Evolutionary conservation across 1,139 yeast genomes (phyloP).

Genomic region (Sugiyamaella xylanicola): DNA sequence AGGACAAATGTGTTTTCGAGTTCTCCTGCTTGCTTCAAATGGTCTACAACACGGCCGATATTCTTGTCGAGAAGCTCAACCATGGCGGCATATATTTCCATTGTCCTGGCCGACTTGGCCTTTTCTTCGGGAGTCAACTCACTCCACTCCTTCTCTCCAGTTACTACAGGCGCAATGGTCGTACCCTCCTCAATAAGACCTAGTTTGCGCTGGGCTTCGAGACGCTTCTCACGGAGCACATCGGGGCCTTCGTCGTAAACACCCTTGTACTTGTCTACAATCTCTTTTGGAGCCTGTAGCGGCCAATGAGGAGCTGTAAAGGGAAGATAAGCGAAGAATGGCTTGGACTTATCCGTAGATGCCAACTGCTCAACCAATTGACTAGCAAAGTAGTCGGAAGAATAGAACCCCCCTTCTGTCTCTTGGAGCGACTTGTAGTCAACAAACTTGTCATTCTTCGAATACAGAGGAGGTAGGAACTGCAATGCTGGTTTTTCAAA

Average conservation of each 20-base stretch:
- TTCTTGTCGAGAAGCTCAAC: conserved; percentile 55
- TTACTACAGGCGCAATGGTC: conserved; percentile 50
- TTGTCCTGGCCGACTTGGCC: conserved; percentile 47
- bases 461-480: conserved; percentile 40
- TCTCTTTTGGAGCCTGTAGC: conserved; percentile 54
- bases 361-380: conserved; percentile 47
- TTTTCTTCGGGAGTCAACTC: conserved; percentile 46
- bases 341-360: conserved; percentile 39
- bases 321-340: conserved; percentile 56
- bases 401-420: conserved; percentile 45
- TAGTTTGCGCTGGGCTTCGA: conserved; percentile 46
- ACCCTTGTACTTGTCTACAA: conserved; percentile 53
- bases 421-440: conserved; percentile 27
- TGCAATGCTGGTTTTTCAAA: conserved; percentile 32
- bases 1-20: conserved; percentile 56
- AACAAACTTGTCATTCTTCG: conserved; percentile 43
- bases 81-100: conserved; percentile 65
- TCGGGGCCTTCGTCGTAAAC: conserved; percentile 54
- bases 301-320: conserved; percentile 68
- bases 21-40: conserved; percentile 47
- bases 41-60: conserved; percentile 51
- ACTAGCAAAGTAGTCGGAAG: conserved; percentile 51
- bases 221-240: conserved; percentile 46
- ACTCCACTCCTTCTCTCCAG: conserved; percentile 49
- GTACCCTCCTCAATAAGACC: conserved; percentile 51